Evolutionary conservation across 1,284 basidiomycete species (phyloP), one percentile per base, ranked within the genome.

Genomic region (Hortiboletus rubellus): DNA sequence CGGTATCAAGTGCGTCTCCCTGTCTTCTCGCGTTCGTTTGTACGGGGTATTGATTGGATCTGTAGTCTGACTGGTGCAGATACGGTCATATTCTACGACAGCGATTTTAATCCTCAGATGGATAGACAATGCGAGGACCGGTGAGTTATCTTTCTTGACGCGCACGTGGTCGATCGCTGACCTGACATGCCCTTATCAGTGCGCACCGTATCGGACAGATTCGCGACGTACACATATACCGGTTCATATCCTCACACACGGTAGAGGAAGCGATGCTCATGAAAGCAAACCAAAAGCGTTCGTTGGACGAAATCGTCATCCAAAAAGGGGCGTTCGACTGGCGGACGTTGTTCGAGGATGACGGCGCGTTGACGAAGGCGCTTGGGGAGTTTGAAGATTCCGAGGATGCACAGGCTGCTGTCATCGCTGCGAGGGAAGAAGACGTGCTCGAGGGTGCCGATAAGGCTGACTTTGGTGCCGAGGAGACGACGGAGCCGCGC

Each of bases 31-130:
- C 11, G 18, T 37, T 58, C 18, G 18, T 55, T 40, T 53, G 44
- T 33, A 52, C 57, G 24, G 52, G 42, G 50, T 40, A 30, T 57
- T 62, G 41, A 64, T 54, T 9, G 36, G 14, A 22, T 42, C 14
- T 36, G n/a, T 66, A 92, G 90, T 68, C 75, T 96, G 56, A 96
- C 96, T 10, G 96, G 96, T n/a, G 96, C 96, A 17, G 94, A 98
- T 71, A 97, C 94, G 0, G 96, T 98, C 63, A 83, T 98, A 52
- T 96, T 96, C 74, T 98, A 97, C 71, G 96, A 98, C 71, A 93
- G 93, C 55, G 96, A 98, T 73, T 98, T 97, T 81, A 98, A 98
- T 67, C 95, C 95, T 0, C 94, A 96, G 62, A 97, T 98, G 89
- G 96, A 98, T 71, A 82, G 89, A 52, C 96, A 98, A 73, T 98